Base-by-base conservation (phyloP, 2,329 filamentous ascomycete species). In the Ampelomyces quisqualis region DNA sequence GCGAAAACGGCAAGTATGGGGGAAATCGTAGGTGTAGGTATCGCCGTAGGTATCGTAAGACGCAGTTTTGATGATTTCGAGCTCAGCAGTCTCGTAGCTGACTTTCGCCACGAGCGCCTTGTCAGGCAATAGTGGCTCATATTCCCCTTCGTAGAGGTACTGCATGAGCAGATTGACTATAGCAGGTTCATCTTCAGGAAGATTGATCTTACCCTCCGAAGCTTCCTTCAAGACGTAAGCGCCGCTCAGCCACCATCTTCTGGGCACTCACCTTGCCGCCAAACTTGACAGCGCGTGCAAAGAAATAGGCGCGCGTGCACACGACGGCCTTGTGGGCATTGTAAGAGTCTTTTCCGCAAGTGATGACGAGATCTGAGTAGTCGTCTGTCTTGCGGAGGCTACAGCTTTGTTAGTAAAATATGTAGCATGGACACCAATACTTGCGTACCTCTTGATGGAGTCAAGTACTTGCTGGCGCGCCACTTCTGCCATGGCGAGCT, bases 91-190 rank as follows among this genome's bases (percentile, higher is more conserved):
- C n/a, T n/a, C n/a, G n/a, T n/a, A n/a, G n/a, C n/a, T n/a, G n/a
- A n/a, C n/a, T n/a, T n/a, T n/a, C n/a, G n/a, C n/a, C n/a, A 11
- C 11, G 20, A 26, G 23, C 10, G 23, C 20, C 21, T 24, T 6
- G 20, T 34, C 20, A 24, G 20, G 32, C 4, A 34, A 15, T 10
- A 11, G 20, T 6, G 15, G 22, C 7, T 38, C 23, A 14, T 57
- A 56, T 1, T 54, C 48, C 17, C 24, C 30, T 13, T 57, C 45
- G 36, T 57, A 60, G n/a, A 55, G 24, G 28, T 49, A 60, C 21
- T 49, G 35, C 0, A 57, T 11, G 7, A 55, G 33, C 1, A 44
- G 34, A 17, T 47, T 45, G 1, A 57, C 17, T 1, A 38, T 22
- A 0, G n/a, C 38, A 0, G 51, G 43, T 0, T 56, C 44, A 11